Evolutionary conservation across 1,284 basidiomycete genomes (phyloP).

Genomic region (Ustilago nuda): DNA sequence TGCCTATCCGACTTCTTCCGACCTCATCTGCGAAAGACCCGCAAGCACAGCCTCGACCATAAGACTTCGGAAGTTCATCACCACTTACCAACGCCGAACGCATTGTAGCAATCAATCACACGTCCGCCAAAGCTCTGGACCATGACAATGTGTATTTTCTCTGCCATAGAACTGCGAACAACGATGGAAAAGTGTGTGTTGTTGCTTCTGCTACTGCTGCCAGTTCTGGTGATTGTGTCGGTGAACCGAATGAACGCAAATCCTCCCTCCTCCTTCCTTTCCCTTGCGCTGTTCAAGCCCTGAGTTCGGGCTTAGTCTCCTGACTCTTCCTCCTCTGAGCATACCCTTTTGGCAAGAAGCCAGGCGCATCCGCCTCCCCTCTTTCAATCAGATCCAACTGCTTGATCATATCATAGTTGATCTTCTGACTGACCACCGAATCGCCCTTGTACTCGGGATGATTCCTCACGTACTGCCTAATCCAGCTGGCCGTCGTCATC

Average conservation of each 20-base stretch:
- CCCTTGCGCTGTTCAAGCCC: slow-evolving; percentile 9
- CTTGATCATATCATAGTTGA: slow-evolving; percentile 92
- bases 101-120: not conserved
- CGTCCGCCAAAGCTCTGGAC: not conserved
- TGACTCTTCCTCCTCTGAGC: slow-evolving; percentile 49
- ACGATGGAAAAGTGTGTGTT: not conserved
- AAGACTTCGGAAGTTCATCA: no score
- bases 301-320: slow-evolving; percentile 43
- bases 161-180: not conserved
- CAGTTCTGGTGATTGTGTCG: not conserved
- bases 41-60: no score
- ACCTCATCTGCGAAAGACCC: no score
- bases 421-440: slow-evolving; percentile 87
- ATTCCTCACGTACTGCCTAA: slow-evolving; percentile 86
- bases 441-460: slow-evolving; percentile 92
- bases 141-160: not conserved
- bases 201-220: not conserved
- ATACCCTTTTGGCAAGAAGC: slow-evolving; percentile 64
- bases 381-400: slow-evolving; percentile 85
- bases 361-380: slow-evolving; percentile 63
- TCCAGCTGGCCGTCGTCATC: slow-evolving; percentile 92
- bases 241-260: not conserved
- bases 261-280: not conserved
- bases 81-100: no score
- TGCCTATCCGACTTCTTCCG: no score